phyloP scores from a whole-genome alignment of 2,329 filamentous ascomycete genomes.

The Alternaria sp. region DNA sequence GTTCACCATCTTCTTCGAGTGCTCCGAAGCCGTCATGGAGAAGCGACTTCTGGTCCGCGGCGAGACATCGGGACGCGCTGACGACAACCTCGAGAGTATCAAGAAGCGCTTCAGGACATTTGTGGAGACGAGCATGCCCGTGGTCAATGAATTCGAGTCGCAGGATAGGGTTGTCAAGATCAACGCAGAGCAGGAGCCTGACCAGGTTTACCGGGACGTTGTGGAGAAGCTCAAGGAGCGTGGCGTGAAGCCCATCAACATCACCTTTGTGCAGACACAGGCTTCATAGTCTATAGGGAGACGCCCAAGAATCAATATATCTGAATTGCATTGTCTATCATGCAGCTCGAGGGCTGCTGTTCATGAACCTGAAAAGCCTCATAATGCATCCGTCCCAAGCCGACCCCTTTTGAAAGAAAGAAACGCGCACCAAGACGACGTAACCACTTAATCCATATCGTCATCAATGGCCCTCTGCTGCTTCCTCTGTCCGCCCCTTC shows the following conservation, averaged over 20 bases:
- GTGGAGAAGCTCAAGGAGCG: conserved; percentile 42
- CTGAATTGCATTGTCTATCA: conserved; percentile 41
- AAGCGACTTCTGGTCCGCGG: conserved; percentile 82
- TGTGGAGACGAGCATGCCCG: conserved; percentile 95
- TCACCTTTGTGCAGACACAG: conserved; percentile 39
- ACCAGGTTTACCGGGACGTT: conserved; percentile 67
- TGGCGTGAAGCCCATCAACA: conserved; percentile 39
- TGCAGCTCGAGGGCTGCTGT: conserved; percentile 39
- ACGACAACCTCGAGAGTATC: conserved; percentile 96
- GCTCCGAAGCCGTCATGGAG: conserved; percentile 88
- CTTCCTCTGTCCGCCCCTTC: conserved; percentile 31
- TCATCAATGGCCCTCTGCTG: conserved; percentile 45
- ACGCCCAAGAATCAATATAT: conserved; percentile 14
- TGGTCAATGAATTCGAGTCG: conserved; percentile 82
- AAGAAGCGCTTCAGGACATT: conserved; percentile 96
- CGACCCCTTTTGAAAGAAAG: conserved; percentile 30
- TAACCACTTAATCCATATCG: conserved; percentile 40
- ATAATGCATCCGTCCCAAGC: conserved; percentile 35
- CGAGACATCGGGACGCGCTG: conserved; percentile 87
- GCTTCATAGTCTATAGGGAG: conserved; percentile 13
- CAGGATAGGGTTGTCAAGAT: conserved; percentile 82
- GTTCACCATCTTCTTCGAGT: conserved; percentile 94
- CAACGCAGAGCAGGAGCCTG: conserved; percentile 70
- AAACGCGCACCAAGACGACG: conserved; percentile 9
- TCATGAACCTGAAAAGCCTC: conserved; percentile 37